These are phyloP conservation scores for Camellia japonica DNA, from an alignment of 148 eudicot genomes.

Conservation along the genomic window DNA sequence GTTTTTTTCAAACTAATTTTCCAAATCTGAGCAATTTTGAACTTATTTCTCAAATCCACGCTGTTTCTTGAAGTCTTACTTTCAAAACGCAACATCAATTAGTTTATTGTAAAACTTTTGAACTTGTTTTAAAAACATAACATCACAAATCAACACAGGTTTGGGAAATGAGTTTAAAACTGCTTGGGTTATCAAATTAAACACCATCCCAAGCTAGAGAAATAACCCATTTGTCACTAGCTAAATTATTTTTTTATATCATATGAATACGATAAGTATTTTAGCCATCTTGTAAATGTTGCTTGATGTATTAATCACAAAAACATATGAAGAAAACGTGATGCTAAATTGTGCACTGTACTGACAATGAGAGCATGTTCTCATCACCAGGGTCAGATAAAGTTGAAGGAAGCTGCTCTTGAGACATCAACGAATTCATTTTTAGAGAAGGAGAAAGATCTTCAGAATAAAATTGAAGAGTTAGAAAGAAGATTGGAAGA, in stretches of 20 bases:
- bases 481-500: slow-evolving; percentile 53
- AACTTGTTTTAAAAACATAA: no score
- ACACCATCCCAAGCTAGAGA: not conserved
- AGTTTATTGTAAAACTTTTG: no score
- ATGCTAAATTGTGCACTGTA: not conserved
- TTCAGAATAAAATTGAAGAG: slow-evolving; percentile 58
- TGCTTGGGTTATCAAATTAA: no score
- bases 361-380: not conserved
- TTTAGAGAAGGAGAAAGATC: slow-evolving; percentile 66
- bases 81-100: no score
- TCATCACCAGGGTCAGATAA: slow-evolving; percentile 54
- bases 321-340: not conserved
- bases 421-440: slow-evolving; percentile 66
- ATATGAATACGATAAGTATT: not conserved
- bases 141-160: no score
- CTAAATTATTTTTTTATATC: not conserved
- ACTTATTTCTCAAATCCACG: no score
- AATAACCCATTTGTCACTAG: not conserved
- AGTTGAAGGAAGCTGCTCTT: slow-evolving; percentile 66
- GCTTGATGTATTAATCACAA: not conserved
- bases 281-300: not conserved
- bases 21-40: no score
- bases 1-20: no score
- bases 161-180: no score
- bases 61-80: no score